Conservation (phyloP, 768 basidiomycete genomes). For the Cytidiella melzeri region DNA sequence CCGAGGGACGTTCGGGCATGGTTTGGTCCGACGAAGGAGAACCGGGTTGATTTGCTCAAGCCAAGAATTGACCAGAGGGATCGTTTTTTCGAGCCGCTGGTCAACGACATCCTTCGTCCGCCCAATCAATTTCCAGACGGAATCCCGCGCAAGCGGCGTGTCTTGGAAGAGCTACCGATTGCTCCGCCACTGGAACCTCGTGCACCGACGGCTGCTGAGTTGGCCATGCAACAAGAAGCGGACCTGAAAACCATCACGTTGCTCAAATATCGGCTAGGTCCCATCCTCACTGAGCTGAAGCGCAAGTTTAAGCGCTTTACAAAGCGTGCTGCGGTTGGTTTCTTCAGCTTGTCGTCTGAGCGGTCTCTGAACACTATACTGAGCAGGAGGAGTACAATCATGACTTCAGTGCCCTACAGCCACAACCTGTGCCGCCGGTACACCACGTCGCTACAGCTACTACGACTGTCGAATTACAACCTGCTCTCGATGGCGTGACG, state of each 20-base stretch:
- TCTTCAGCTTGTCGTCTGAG: slow-evolving; percentile 1
- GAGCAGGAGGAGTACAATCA: slow-evolving; percentile 72
- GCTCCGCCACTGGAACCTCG: slow-evolving; percentile 89
- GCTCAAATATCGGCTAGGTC: slow-evolving; percentile 86
- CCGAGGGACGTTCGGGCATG: slow-evolving; percentile 82
- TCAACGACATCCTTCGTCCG: slow-evolving; percentile 64
- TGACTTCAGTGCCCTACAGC: slow-evolving; percentile 28
- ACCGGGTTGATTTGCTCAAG: slow-evolving; percentile 54
- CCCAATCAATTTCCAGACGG: slow-evolving; percentile 91
- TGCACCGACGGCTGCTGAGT: slow-evolving; percentile 72
- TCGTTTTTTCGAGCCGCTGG: slow-evolving; percentile 70
- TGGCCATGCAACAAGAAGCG: slow-evolving; percentile 75
- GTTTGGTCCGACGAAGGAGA: slow-evolving; percentile 80
- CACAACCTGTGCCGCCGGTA: slow-evolving; percentile 16
- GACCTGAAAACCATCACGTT: slow-evolving; percentile 75
- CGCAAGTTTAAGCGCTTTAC: slow-evolving; percentile 89
- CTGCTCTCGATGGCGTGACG: slow-evolving; percentile 30
- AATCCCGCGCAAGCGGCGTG: slow-evolving; percentile 71
- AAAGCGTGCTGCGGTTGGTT: slow-evolving; percentile 66
- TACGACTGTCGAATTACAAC: slow-evolving; percentile 32
- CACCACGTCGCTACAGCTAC: slow-evolving; percentile 32
- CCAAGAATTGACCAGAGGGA: slow-evolving; percentile 54
- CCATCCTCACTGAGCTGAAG: slow-evolving; percentile 83
- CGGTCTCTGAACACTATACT: neutral
- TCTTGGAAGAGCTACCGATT: slow-evolving; percentile 79